A percentile compares a stretch with the other conserved stretches of the same genome.
These are phyloP conservation scores for Pleurozium schreberi DNA, from an alignment of 225 moss, liverwort and hornwort genomes.

Conservation along the genomic window DNA sequence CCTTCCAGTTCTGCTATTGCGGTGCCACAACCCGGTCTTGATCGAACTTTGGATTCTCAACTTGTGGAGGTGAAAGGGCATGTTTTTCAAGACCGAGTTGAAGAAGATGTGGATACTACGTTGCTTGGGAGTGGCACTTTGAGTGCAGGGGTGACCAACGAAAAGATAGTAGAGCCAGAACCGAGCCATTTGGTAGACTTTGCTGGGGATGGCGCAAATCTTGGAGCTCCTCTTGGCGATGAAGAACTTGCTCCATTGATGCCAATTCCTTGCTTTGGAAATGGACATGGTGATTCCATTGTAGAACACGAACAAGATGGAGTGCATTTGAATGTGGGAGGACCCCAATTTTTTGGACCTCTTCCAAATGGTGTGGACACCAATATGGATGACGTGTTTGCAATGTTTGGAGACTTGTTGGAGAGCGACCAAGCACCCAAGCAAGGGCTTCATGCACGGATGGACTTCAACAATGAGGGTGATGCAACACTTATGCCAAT, in stretches of 20 bases:
- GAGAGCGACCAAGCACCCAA: background rate
- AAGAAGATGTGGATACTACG: background rate
- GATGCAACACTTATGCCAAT: no score
- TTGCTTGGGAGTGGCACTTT: no score
- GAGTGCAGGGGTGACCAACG: background rate
- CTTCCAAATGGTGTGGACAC: background rate
- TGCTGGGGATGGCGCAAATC: background rate
- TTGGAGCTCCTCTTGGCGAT: background rate
- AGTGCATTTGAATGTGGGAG: background rate
- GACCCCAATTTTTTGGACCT: background rate
- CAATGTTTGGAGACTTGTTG: background rate
- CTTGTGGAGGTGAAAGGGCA: fast-evolving
- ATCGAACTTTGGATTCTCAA: no score
- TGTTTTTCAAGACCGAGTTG: no score
- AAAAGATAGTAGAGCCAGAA: background rate
- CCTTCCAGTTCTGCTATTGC: background rate
- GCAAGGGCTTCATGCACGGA: background rate
- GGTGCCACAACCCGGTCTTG: fast-evolving
- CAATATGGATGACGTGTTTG: fast-evolving
- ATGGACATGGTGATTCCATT: no score
- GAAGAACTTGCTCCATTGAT: background rate
- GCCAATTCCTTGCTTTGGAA: background rate
- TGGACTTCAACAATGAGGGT: background rate
- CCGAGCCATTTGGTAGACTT: fast-evolving
- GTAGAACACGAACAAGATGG: background rate